Evolutionary conservation across 805 yeast genomes (phyloP).

Genomic region (Nakazawaea ernobii): DNA sequence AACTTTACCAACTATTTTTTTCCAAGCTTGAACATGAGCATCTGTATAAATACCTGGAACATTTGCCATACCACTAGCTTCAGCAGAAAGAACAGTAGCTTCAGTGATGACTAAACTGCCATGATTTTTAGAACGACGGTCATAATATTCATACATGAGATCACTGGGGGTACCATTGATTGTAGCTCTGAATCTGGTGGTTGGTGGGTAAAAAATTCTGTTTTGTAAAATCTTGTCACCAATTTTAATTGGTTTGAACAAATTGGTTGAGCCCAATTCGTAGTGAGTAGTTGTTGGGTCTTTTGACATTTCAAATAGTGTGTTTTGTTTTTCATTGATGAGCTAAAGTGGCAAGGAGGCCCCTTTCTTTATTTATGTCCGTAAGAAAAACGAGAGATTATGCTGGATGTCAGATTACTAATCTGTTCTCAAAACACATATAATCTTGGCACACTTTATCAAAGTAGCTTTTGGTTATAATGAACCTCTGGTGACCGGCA

Average conservation of each 20-base stretch:
- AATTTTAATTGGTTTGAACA: conserved; percentile 39
- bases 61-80: conserved; percentile 33
- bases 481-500: too few species aligned
- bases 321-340: too few species aligned
- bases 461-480: too few species aligned
- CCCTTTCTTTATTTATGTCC: too few species aligned
- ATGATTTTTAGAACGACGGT: conserved; percentile 43
- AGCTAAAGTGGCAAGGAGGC: too few species aligned
- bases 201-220: conserved; percentile 44
- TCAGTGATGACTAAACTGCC: conserved; percentile 63
- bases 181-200: conserved; percentile 40
- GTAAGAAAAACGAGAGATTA: too few species aligned
- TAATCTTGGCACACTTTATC: too few species aligned
- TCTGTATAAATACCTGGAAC: conserved; percentile 48
- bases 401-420: too few species aligned
- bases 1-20: conserved; percentile 37
- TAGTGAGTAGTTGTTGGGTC: too few species aligned
- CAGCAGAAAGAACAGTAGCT: conserved; percentile 44
- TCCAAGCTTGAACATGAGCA: conserved; percentile 44
- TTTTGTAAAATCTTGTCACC: conserved; percentile 32
- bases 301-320: too few species aligned
- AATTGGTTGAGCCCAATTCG: conserved; percentile 19
- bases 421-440: too few species aligned
- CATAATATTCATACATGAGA: conserved; percentile 44
- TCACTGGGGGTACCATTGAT: conserved; percentile 38